Evolutionary conservation across 2,329 filamentous ascomycete species (phyloP), one percentile per base, ranked within the genome.

Genomic region (Fusarium temperatum): DNA sequence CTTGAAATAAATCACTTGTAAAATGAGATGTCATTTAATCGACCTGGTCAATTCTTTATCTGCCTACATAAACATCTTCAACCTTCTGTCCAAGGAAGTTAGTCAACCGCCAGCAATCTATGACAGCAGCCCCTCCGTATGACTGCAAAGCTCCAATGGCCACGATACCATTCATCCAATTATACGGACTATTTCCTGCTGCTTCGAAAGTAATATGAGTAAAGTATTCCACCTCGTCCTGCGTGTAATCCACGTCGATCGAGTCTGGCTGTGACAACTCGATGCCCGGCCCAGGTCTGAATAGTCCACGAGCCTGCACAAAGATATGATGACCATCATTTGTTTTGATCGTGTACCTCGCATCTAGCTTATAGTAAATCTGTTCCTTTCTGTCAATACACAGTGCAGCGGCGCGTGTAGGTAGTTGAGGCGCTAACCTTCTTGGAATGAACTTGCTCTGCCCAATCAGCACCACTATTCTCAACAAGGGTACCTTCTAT

Each of bases 151-250:
- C 70, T 0, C 74, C 70, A 2, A 76, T 17, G 1, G 67, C 70
- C 4, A 76, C 64, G 6, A 76, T 68, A 2, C 74, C 57, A n/a
- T 75, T 76, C 60, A 76, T 61, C 73, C 73, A 76, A 3, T 58
- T 47, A 22, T 76, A 74, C 0, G 39, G 39, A n/a, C 70, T 75
- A 0, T 55, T 55, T 1, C 73, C 73, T 1, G 73, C 65, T 0
- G 74, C 70, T 15, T 75, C 73, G 26, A 76, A 72, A 4, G 41
- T 59, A 18, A 76, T 64, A 20, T 74, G 60, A 2, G 74, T 75
- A 55, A 75, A 76, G 14, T 76, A 75, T 18, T 76, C 74, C 7
- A 68, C 60, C 3, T 72, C 70, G 5, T 75, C 73, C 20, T 76
- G 70, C 0, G 63, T 55, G 6, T 55, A 55, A 22, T 55, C 36